Percentiles rank a stretch among this genome's conserved stretches.
Conservation (phyloP, 805 yeast species). For the Kazachstania bromeliacearum region DNA sequence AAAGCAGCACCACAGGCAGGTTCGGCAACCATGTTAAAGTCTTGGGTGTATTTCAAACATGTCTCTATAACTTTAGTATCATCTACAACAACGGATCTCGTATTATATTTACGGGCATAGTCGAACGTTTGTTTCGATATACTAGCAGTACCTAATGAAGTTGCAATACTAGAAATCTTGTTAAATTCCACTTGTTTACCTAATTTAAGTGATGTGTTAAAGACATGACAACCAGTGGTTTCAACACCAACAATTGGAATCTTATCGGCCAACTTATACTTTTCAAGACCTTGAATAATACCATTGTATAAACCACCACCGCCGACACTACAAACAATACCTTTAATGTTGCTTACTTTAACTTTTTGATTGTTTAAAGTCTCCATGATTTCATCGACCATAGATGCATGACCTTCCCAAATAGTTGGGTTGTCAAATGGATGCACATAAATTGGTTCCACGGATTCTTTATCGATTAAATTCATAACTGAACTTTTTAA, state of each 20-base stretch:
- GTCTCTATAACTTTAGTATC: constrained; percentile 51
- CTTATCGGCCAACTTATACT: constrained; percentile 28
- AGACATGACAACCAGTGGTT: constrained; percentile 54
- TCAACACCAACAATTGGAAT: constrained; percentile 44
- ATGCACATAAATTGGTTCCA: constrained; percentile 41
- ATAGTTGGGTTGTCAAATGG: constrained; percentile 43
- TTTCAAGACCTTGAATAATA: constrained; percentile 36
- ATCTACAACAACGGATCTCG: constrained; percentile 36
- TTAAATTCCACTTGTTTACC: constrained; percentile 37
- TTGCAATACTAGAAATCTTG: constrained; percentile 47
- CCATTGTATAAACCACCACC: constrained; percentile 54
- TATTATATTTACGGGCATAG: constrained; percentile 33
- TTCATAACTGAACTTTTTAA: constrained; percentile 28
- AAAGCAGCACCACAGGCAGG: constrained; percentile 71
- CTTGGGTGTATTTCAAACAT: constrained; percentile 40
- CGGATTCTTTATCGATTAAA: constrained; percentile 9
- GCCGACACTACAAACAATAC: constrained; percentile 45
- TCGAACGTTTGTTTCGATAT: constrained; percentile 44
- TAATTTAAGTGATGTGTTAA: constrained; percentile 40
- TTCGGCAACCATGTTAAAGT: constrained; percentile 46
- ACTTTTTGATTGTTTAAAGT: constrained; percentile 18
- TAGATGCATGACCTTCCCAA: constrained; percentile 46
- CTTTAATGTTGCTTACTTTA: constrained; percentile 28
- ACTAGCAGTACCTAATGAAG: constrained; percentile 53
- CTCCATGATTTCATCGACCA: constrained; percentile 37